Evolutionary conservation across 352 stramenopile genomes (phyloP), one percentile per base, ranked within the genome.

Genomic region (Globisporangium paddicum): DNA sequence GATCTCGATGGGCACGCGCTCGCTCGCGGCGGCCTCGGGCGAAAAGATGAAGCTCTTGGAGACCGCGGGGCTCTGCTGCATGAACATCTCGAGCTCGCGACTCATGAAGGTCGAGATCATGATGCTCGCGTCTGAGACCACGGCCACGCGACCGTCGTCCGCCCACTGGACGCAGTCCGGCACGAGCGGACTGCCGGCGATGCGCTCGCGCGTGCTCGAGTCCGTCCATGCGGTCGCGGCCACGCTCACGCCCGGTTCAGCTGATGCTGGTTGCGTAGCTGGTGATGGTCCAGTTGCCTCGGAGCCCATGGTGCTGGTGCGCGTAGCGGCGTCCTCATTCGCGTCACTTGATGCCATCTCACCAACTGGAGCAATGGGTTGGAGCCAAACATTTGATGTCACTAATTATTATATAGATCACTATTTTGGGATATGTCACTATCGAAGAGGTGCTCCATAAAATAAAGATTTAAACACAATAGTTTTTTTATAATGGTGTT

Each of bases 41-140:
- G 86, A 61, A 44, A 90, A 87, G n/a, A 94, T 74, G 50, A 90
- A 90, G 72, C 79, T 87, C 66, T 91, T 90, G 57, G 85, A 91
- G 52, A 94, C 70, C 4, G 77, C 74, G 5, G 85, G 82, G n/a
- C 70, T 73, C 60, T 89, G 68, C 47, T 87, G 80, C 63, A 92
- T 71, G 61, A 86, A 94, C 69, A 91, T 83, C 59, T 90, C 81
- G 42, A 94, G 72, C 50, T 94, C 82, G 38, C 79, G 80, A 57
- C 76, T 91, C 55, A 77, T 65, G 63, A 91, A 94, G 19, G 80
- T 92, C 37, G 82, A 79, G 59, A 94, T 82, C 26, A 92, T 60
- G n/a, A 94, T 64, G 61, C 69, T 90, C 5, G 80, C 65, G 58
- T 94, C 82, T 11, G 79, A 84, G 28, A 92, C 82, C 9, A 89